Conservation (phyloP, 2,329 filamentous ascomycete genomes). For the Exophiala spinifera region DNA sequence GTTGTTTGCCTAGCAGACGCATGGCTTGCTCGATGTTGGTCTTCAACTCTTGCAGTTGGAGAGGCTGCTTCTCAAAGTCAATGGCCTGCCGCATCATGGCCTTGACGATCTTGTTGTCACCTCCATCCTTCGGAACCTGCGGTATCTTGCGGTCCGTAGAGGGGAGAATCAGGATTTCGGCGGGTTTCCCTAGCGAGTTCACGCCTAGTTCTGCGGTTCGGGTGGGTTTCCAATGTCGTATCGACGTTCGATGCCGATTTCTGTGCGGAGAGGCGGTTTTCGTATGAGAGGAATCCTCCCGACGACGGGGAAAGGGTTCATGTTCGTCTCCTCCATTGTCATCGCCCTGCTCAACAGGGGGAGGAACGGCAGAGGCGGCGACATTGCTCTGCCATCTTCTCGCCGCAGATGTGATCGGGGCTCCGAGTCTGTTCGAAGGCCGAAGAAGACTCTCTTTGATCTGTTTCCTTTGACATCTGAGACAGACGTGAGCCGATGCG, state of each 20-base stretch:
- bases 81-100: conserved; percentile 21
- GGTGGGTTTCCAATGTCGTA: conserved; percentile 15
- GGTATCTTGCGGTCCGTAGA: conserved; percentile 26
- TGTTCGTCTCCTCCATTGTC: background rate
- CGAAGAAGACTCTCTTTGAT: background rate
- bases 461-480: conserved; percentile 16
- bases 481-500: conserved; percentile 17
- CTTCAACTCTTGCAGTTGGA: conserved; percentile 13
- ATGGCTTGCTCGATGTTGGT: conserved; percentile 24
- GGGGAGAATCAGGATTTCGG: conserved; percentile 37
- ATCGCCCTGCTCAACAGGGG: conserved; percentile 9
- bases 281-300: background rate
- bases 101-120: conserved; percentile 1
- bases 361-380: background rate
- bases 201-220: conserved; percentile 33
- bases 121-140: conserved; percentile 6
- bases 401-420: background rate
- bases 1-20: conserved; percentile 11
- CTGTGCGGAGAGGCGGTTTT: background rate
- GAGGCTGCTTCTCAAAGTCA: conserved; percentile 20
- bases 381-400: conserved; percentile 17
- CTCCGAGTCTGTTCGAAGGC: background rate
- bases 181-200: conserved; percentile 37
- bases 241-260: background rate
- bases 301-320: background rate